Conservation (phyloP, 371 early-diverging fungal genomes). For the Synchytrium microbalum region DNA sequence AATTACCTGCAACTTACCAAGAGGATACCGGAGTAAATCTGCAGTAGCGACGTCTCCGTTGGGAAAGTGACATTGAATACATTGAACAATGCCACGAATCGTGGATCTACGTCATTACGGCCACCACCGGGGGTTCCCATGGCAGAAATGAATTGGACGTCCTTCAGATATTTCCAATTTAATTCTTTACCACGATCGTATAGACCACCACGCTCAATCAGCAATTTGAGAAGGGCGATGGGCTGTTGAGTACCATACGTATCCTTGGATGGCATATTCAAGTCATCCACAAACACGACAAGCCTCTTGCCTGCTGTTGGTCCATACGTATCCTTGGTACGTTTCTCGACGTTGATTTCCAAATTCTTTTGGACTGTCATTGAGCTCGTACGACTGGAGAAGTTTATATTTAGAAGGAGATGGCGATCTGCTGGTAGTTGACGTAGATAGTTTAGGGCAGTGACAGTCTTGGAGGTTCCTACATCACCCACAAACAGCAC, state of each 20-base stretch:
- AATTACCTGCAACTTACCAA: neutral
- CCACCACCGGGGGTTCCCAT: slow-evolving; percentile 58
- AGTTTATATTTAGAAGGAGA: slow-evolving; percentile 44
- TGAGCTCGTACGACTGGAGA: slow-evolving; percentile 45
- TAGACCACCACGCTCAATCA: slow-evolving; percentile 45
- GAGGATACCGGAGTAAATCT: slow-evolving; percentile 42
- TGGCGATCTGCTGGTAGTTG: slow-evolving; percentile 40
- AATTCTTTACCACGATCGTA: slow-evolving; percentile 50
- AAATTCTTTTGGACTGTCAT: slow-evolving; percentile 47
- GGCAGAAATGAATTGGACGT: slow-evolving; percentile 43
- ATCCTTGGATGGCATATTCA: slow-evolving; percentile 53
- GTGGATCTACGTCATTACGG: slow-evolving; percentile 48
- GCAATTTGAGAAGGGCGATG: slow-evolving; percentile 44
- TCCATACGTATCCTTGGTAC: slow-evolving; percentile 55
- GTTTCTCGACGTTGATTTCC: slow-evolving; percentile 51
- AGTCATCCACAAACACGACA: slow-evolving; percentile 48
- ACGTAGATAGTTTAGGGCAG: slow-evolving; percentile 41
- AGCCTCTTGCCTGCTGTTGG: slow-evolving; percentile 45
- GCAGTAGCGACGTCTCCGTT: slow-evolving; percentile 33
- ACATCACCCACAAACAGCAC: slow-evolving; percentile 47
- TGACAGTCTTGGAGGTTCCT: slow-evolving; percentile 52
- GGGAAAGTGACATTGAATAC: slow-evolving; percentile 55
- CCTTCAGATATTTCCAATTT: slow-evolving; percentile 48
- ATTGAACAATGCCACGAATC: slow-evolving; percentile 45
- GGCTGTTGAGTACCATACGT: slow-evolving; percentile 56